These are phyloP conservation scores for Cyberlindnera euphorbiae DNA, from an alignment of 805 yeast genomes.

Conservation along the genomic window DNA sequence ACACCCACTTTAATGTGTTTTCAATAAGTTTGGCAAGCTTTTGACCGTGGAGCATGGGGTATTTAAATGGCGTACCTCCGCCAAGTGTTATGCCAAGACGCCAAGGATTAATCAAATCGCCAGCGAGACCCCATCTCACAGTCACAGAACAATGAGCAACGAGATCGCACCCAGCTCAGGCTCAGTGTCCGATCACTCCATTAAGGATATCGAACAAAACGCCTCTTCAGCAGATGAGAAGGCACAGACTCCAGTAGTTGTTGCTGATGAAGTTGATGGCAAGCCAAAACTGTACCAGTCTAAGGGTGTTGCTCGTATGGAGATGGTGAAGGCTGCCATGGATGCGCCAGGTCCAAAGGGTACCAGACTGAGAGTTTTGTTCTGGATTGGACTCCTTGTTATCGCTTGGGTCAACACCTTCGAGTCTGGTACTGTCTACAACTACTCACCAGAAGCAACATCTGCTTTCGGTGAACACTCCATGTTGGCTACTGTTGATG, in stretches of 20 bases:
- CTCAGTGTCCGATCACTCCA: too few relatives aligned
- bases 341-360: slow-evolving; percentile 15
- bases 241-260: not conserved
- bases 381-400: slow-evolving; percentile 12
- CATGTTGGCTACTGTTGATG: slow-evolving; percentile 34
- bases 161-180: too few relatives aligned
- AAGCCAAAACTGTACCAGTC: slow-evolving; percentile 16
- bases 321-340: slow-evolving; percentile 20
- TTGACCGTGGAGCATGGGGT: too few relatives aligned
- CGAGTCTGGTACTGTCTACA: slow-evolving; percentile 30
- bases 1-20: too few relatives aligned
- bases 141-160: too few relatives aligned
- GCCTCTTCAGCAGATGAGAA: not conserved
- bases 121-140: too few relatives aligned
- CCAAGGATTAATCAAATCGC: too few relatives aligned
- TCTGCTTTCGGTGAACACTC: slow-evolving; percentile 36
- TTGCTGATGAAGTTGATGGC: not conserved
- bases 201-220: too few relatives aligned
- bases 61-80: too few relatives aligned
- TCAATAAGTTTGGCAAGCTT: too few relatives aligned
- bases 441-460: slow-evolving; percentile 36
- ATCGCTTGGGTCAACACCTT: slow-evolving; percentile 22
- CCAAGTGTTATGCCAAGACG: too few relatives aligned
- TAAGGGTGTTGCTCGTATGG: slow-evolving; percentile 23
- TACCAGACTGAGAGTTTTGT: slow-evolving; percentile 12